Conservation (phyloP, 805 yeast genomes). For the Candida vaughaniae region DNA sequence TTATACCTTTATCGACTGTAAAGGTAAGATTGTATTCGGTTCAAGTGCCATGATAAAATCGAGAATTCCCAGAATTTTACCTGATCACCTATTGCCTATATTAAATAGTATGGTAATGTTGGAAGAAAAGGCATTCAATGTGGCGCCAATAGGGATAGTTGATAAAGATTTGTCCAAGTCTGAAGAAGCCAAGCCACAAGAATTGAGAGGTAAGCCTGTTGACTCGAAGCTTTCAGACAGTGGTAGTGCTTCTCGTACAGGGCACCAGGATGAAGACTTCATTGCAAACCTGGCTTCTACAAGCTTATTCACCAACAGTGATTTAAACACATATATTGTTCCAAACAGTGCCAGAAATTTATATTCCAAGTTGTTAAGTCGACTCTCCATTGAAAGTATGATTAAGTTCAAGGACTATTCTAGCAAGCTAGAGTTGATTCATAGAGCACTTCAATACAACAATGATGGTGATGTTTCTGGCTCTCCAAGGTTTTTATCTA, state of each 20-base stretch:
- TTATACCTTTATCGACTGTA: conserved; percentile 54
- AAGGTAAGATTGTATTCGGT: conserved; percentile 56
- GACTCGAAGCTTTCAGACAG: neutral
- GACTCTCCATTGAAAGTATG: conserved; percentile 42
- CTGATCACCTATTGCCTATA: conserved; percentile 22
- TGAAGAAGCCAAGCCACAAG: conserved; percentile 18
- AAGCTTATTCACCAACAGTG: conserved; percentile 30
- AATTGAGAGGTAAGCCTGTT: conserved; percentile 6
- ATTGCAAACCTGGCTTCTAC: conserved; percentile 36
- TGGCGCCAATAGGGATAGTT: conserved; percentile 40
- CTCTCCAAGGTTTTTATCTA: conserved; percentile 31
- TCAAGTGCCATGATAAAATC: conserved; percentile 44
- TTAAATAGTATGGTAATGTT: conserved; percentile 23
- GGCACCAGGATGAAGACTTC: conserved; percentile 21
- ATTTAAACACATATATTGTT: conserved; percentile 36
- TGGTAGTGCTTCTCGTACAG: neutral
- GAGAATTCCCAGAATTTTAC: conserved; percentile 55
- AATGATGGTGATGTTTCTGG: conserved; percentile 28
- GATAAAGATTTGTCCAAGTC: conserved; percentile 30
- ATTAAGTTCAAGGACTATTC: conserved; percentile 36
- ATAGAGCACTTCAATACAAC: conserved; percentile 44
- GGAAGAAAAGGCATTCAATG: conserved; percentile 29
- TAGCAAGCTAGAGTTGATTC: conserved; percentile 45
- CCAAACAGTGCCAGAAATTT: conserved; percentile 34
- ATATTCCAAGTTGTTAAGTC: conserved; percentile 34